Evolutionary conservation across 495 filamentous ascomycete species (phyloP).

Genomic region (Tuber magnatum): DNA sequence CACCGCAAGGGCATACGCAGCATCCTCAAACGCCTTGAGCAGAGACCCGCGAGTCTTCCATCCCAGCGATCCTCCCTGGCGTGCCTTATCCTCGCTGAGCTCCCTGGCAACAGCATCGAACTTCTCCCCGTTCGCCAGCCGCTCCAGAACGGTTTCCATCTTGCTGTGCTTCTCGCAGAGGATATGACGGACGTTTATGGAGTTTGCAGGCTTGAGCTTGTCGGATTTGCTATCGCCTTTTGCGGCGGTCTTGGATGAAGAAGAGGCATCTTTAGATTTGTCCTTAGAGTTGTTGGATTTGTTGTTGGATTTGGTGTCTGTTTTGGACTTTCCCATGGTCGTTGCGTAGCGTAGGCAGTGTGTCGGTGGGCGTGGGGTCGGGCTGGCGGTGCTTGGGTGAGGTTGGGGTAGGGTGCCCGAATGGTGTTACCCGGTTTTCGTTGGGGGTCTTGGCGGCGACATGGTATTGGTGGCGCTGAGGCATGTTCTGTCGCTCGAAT

Average conservation of each 20-base stretch:
- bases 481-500: neutral
- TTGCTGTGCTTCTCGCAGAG: constrained; percentile 40
- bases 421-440: neutral
- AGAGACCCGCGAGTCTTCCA: constrained; percentile 38
- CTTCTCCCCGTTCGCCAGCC: constrained; percentile 34
- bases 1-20: constrained; percentile 35
- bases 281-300: constrained; percentile 5
- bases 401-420: neutral
- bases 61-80: constrained; percentile 38
- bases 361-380: neutral
- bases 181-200: constrained; percentile 40
- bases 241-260: constrained; percentile 13
- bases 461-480: too few relatives aligned
- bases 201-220: constrained; percentile 37
- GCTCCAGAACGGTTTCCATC: constrained; percentile 32
- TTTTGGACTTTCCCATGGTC: constrained; percentile 9
- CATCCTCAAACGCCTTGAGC: constrained; percentile 38
- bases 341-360: neutral
- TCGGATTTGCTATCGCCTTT: constrained; percentile 23
- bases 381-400: neutral
- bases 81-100: constrained; percentile 37
- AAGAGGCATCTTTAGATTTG: constrained; percentile 11
- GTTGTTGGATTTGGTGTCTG: constrained; percentile 18
- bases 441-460: neutral
- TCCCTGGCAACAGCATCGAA: constrained; percentile 39